Conservation (phyloP, 179 eudicot genomes). For the Sideroxylon spinosum region DNA sequence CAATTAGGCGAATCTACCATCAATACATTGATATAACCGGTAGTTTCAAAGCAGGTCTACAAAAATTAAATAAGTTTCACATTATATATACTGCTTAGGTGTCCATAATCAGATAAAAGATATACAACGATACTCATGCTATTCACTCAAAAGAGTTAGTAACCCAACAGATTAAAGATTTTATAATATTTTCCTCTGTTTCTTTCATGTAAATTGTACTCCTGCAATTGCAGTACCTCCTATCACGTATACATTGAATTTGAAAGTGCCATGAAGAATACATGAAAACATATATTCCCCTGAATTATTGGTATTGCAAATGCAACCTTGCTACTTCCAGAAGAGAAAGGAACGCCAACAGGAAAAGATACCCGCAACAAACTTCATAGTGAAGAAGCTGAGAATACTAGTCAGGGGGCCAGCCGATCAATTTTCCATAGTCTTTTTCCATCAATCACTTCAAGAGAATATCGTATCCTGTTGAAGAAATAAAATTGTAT, state of each 20-base stretch:
- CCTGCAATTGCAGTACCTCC: background rate
- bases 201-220: background rate
- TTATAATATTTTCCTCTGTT: too few relatives aligned
- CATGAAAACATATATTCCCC: background rate
- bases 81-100: background rate
- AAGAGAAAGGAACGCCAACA: background rate
- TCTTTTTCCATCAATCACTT: conserved; percentile 46
- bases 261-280: background rate
- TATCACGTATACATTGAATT: background rate
- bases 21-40: background rate
- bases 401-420: conserved; percentile 77
- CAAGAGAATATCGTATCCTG: conserved; percentile 70
- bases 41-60: background rate
- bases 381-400: conserved; percentile 47
- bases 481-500: background rate
- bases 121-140: background rate
- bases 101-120: background rate
- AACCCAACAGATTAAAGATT: too few relatives aligned
- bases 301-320: background rate
- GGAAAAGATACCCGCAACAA: background rate
- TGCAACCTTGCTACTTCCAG: background rate
- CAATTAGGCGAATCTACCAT: background rate
- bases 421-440: conserved; percentile 75
- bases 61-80: background rate
- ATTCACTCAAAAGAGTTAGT: too few relatives aligned